phyloP scores from a whole-genome alignment of 441 rosid species.

The Viola pubescens region DNA sequence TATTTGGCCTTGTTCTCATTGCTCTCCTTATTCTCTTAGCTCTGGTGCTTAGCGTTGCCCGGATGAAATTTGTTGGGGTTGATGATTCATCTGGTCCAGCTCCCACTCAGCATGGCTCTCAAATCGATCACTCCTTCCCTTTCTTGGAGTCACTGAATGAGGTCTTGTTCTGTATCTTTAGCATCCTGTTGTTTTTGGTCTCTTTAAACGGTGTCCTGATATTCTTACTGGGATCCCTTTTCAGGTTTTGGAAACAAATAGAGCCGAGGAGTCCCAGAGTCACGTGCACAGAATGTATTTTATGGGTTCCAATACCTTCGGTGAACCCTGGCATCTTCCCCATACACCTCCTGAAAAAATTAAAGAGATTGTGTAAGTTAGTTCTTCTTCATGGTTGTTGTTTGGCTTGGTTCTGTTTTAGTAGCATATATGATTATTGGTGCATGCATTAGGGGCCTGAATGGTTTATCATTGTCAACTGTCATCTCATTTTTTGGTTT shows the following conservation, averaged over 20 bases:
- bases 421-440: too few species aligned
- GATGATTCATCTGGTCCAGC: slow-evolving; percentile 94
- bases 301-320: slow-evolving; percentile 93
- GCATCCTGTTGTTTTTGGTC: slow-evolving; percentile 4
- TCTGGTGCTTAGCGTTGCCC: slow-evolving; percentile 94
- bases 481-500: slow-evolving; percentile 20
- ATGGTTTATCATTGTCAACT: not conserved
- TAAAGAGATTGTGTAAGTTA: slow-evolving; percentile 90
- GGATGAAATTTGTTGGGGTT: slow-evolving; percentile 94
- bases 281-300: slow-evolving; percentile 98
- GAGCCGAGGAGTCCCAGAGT: slow-evolving; percentile 95
- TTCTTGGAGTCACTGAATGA: slow-evolving; percentile 96
- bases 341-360: slow-evolving; percentile 94
- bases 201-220: not conserved
- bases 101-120: slow-evolving; percentile 93
- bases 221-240: slow-evolving; percentile 2
- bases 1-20: slow-evolving; percentile 81
- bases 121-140: slow-evolving; percentile 94
- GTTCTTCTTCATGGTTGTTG: slow-evolving; percentile 9
- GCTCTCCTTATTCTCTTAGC: slow-evolving; percentile 92
- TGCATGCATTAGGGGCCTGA: too few species aligned
- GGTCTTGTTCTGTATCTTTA: slow-evolving; percentile 38
- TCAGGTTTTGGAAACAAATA: slow-evolving; percentile 96
- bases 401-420: slow-evolving; percentile 12
- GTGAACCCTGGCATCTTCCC: slow-evolving; percentile 98